These are phyloP conservation scores for Hypoxylon subgilvum DNA, from an alignment of 495 filamentous ascomycete species.

Conservation along the genomic window DNA sequence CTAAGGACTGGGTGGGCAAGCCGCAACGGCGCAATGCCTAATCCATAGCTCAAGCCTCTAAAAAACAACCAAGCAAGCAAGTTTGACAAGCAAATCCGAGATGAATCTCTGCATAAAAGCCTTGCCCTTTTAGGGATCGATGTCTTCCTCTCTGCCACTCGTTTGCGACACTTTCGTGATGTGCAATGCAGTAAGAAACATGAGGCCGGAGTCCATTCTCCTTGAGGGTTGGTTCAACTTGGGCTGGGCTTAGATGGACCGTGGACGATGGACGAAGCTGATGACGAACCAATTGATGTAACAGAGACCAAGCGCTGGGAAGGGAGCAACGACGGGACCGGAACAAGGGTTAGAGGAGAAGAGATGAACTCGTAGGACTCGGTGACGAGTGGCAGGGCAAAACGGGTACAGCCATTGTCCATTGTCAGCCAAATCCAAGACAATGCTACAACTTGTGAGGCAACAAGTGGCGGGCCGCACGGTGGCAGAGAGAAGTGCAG, in stretches of 20 bases:
- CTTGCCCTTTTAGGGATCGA: constrained; percentile 16
- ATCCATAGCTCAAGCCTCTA: too few species aligned
- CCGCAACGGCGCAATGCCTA: constrained; percentile 8
- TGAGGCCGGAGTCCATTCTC: constrained; percentile 8
- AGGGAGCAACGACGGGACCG: background rate
- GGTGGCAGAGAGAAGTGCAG: background rate
- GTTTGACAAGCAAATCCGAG: constrained; percentile 1
- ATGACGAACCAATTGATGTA: constrained; percentile 19
- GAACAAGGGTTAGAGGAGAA: constrained; percentile 1
- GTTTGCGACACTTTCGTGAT: background rate
- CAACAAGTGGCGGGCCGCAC: constrained; percentile 15
- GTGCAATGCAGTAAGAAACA: constrained; percentile 5
- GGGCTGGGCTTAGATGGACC: background rate
- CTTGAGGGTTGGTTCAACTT: constrained; percentile 10
- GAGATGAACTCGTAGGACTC: constrained; percentile 2
- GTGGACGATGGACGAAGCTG: background rate
- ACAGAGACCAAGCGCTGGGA: constrained; percentile 28
- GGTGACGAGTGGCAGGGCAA: constrained; percentile 5
- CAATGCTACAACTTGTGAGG: constrained; percentile 17
- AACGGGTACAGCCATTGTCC: too few species aligned
- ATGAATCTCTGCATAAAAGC: background rate
- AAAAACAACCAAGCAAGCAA: constrained; percentile 16
- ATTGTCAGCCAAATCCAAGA: too few species aligned
- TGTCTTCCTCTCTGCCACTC: constrained; percentile 10
- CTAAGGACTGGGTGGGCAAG: constrained; percentile 4